phyloP scores from a whole-genome alignment of 108 stramenopile species.

The Cyclotella sp. region DNA sequence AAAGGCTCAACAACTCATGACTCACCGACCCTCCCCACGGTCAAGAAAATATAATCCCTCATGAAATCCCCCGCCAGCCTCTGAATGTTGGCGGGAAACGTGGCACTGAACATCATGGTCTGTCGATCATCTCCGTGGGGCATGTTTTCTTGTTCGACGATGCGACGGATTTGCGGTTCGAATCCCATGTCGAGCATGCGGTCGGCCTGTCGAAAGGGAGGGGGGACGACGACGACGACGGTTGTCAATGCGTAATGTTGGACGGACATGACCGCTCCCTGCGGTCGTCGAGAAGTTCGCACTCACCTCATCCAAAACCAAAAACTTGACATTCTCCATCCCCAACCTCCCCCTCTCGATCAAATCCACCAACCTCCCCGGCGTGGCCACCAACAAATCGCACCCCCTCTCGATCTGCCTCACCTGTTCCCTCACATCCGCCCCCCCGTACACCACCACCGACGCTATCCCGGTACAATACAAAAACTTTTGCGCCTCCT shows the following conservation, averaged over 20 bases:
- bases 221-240: too few species aligned
- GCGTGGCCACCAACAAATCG: slow-evolving; percentile 98
- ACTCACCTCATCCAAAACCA: slow-evolving; percentile 93
- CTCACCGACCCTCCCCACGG: slow-evolving; percentile 94
- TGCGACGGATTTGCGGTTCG: slow-evolving; percentile 92
- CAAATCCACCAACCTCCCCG: slow-evolving; percentile 96
- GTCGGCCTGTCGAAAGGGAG: slow-evolving; percentile 79
- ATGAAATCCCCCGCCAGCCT: slow-evolving; percentile 95
- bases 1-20: too few species aligned
- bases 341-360: slow-evolving; percentile 91
- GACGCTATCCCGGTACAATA: slow-evolving; percentile 96
- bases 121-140: slow-evolving; percentile 82
- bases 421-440: slow-evolving; percentile 93
- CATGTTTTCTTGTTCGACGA: slow-evolving; percentile 83
- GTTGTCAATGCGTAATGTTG: too few species aligned
- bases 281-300: background rate
- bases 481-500: slow-evolving; percentile 95
- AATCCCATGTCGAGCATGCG: slow-evolving; percentile 99
- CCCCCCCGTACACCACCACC: slow-evolving; percentile 95
- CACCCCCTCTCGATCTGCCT: slow-evolving; percentile 84
- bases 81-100: slow-evolving; percentile 95
- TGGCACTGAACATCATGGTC: slow-evolving; percentile 98
- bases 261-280: too few species aligned
- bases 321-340: slow-evolving; percentile 84
- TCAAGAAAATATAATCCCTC: slow-evolving; percentile 94